These are phyloP conservation scores for Cinchona pubescens DNA, from an alignment of 257 asterid genomes.

Conservation along the genomic window DNA sequence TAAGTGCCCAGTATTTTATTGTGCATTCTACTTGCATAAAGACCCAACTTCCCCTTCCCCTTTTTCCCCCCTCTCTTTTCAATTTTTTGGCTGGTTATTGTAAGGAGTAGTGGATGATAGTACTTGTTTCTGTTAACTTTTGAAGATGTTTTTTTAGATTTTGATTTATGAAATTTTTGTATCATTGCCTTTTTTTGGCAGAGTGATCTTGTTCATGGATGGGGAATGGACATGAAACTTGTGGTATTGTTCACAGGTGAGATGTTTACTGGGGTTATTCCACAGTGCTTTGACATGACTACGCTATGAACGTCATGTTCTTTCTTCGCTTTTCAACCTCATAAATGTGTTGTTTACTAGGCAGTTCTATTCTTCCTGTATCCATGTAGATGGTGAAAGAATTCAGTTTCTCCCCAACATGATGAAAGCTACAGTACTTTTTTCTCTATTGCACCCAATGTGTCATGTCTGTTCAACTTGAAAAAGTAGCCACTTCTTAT, in stretches of 20 bases:
- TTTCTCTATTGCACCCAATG: neutral
- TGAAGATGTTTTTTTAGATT: constrained; percentile 14
- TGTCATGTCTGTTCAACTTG: neutral
- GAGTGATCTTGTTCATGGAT: constrained; percentile 99
- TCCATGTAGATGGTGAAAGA: neutral
- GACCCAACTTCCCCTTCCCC: no score
- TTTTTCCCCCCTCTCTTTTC: neutral
- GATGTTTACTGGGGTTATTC: neutral
- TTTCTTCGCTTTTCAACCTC: constrained; percentile 1
- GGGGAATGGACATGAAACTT: constrained; percentile 99
- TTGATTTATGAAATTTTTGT: constrained; percentile 14
- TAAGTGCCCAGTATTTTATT: neutral
- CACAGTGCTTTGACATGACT: neutral
- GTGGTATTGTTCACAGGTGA: constrained; percentile 98
- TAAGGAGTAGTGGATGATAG: neutral
- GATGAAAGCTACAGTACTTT: neutral
- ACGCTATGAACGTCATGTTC: neutral
- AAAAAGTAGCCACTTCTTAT: neutral
- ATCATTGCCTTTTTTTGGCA: constrained; percentile 31
- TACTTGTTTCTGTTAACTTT: neutral
- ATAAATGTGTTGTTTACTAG: neutral
- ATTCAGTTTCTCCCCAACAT: neutral
- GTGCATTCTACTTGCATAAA: neutral
- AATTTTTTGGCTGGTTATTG: neutral
- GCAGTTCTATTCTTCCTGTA: neutral